These are phyloP conservation scores for Fraxinus ornus DNA, from an alignment of 305 asterid species.

Conservation along the genomic window DNA sequence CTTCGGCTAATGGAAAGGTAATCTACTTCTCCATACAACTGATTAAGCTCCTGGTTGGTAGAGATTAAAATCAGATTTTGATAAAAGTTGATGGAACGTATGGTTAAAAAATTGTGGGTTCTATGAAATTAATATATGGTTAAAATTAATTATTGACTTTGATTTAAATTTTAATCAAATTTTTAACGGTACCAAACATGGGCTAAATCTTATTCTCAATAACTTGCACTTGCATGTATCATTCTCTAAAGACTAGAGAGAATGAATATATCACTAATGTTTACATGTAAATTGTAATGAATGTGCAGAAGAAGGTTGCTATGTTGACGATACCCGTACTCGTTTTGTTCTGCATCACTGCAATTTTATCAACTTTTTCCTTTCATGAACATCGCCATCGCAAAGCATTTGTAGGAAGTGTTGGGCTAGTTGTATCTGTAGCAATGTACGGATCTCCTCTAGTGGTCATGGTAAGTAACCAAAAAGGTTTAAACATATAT, in stretches of 20 bases:
- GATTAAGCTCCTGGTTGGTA: too few relatives aligned
- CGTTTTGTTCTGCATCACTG: constrained; percentile 31
- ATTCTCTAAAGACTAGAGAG: background rate
- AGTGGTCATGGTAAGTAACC: constrained; percentile 54
- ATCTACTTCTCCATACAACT: constrained; percentile 20
- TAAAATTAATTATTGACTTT: too few relatives aligned
- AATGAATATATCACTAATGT: constrained; percentile 9
- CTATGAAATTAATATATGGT: too few relatives aligned
- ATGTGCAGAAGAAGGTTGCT: constrained; percentile 52
- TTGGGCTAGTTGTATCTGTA: constrained; percentile 61
- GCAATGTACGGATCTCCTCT: constrained; percentile 82
- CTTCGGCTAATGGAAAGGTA: constrained; percentile 54
- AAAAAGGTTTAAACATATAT: background rate
- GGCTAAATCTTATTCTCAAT: background rate
- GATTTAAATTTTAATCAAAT: too few relatives aligned
- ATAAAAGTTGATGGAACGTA: too few relatives aligned
- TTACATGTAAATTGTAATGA: background rate
- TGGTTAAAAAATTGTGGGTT: too few relatives aligned
- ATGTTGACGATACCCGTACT: constrained; percentile 39
- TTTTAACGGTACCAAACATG: too few relatives aligned
- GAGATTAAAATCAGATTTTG: too few relatives aligned
- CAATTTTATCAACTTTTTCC: constrained; percentile 41
- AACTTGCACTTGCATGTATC: background rate
- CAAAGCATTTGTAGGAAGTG: constrained; percentile 65
- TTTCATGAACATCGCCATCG: constrained; percentile 57